These are phyloP conservation scores for Lentinula detonsa DNA, from an alignment of 768 basidiomycete genomes.

Conservation along the genomic window DNA sequence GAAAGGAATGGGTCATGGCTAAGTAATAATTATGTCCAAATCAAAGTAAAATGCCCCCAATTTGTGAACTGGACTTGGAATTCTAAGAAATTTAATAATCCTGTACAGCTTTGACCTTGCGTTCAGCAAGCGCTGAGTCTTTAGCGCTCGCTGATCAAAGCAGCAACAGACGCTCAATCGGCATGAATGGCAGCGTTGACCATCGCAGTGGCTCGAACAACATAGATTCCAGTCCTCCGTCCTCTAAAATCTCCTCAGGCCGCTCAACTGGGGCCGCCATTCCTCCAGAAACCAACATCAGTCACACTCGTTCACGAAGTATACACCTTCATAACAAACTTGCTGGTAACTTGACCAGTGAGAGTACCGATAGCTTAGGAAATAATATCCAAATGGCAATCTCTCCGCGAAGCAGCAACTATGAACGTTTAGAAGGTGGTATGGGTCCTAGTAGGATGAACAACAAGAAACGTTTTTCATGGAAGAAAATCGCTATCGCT, in stretches of 20 bases:
- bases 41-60: no score
- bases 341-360: background rate
- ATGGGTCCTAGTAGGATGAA: slow-evolving; percentile 39
- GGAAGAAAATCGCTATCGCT: slow-evolving; percentile 66
- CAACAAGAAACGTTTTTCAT: slow-evolving; percentile 29
- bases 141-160: background rate
- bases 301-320: slow-evolving; percentile 6
- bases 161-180: background rate
- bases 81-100: no score
- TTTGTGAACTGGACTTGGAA: no score
- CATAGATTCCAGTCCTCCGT: background rate
- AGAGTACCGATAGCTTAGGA: background rate
- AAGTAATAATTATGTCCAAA: no score
- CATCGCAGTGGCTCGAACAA: background rate
- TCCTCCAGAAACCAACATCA: background rate
- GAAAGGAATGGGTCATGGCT: no score
- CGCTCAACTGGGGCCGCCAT: background rate
- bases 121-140: background rate
- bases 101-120: no score
- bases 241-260: background rate
- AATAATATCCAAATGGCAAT: slow-evolving; percentile 2
- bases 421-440: slow-evolving; percentile 58
- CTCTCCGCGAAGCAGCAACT: slow-evolving; percentile 37
- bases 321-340: background rate
- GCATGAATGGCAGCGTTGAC: background rate